These are phyloP conservation scores for Chytriomyces sp. DNA, from an alignment of 192 early-diverging fungal species.

Conservation along the genomic window DNA sequence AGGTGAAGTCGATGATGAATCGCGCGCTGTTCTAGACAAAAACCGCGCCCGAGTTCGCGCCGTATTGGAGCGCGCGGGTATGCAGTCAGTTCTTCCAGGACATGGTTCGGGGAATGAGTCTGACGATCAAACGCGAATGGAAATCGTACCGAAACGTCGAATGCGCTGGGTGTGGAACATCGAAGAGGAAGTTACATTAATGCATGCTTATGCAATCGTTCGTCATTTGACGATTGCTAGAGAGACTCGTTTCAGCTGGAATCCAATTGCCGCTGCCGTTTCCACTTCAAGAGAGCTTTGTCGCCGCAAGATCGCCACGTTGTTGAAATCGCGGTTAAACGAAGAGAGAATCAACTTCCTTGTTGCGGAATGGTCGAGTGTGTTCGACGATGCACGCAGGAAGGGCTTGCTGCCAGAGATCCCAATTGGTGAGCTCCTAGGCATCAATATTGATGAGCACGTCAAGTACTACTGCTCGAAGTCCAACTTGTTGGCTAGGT, in stretches of 20 bases:
- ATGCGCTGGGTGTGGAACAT: slow-evolving; percentile 20
- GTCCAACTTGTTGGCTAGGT: not conserved
- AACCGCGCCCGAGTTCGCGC: slow-evolving; percentile 9
- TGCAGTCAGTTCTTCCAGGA: too few relatives aligned
- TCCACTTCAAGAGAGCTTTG: slow-evolving; percentile 18
- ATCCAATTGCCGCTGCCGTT: slow-evolving; percentile 25
- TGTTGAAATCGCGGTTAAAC: slow-evolving; percentile 18
- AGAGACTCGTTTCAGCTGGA: slow-evolving; percentile 35
- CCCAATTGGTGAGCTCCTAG: not conserved
- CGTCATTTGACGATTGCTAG: not conserved
- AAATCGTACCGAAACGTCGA: slow-evolving; percentile 15
- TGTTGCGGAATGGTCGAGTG: slow-evolving; percentile 32
- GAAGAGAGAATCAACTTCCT: slow-evolving; percentile 31
- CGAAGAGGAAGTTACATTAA: slow-evolving; percentile 35
- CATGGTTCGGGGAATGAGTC: not conserved
- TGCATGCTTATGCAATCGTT: slow-evolving; percentile 41
- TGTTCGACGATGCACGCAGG: slow-evolving; percentile 19
- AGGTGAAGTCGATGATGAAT: too few relatives aligned
- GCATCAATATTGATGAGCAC: slow-evolving; percentile 2
- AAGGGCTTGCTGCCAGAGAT: slow-evolving; percentile 15
- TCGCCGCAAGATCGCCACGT: slow-evolving; percentile 28
- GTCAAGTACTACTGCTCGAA: not conserved
- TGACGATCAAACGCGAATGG: not conserved
- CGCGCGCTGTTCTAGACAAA: not conserved
- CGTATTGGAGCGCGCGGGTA: not conserved